Conservation (phyloP, 2,329 filamentous ascomycete genomes). For the Didymella exigua region DNA sequence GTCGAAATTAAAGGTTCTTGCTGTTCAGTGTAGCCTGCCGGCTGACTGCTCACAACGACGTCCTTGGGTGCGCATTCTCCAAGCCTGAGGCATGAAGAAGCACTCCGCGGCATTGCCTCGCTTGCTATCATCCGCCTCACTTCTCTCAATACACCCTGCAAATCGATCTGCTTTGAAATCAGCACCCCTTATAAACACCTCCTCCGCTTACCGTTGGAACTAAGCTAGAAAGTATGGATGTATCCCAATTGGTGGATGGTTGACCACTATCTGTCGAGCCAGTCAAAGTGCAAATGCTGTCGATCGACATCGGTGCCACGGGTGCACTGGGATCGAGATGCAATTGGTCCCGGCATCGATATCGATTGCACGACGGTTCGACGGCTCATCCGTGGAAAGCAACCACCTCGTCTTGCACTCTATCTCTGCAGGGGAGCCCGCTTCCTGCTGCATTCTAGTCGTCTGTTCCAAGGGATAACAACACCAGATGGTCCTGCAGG, state of each 20-base stretch:
- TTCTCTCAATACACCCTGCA: slow-evolving; percentile 1
- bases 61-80: not conserved
- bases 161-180: slow-evolving; percentile 15
- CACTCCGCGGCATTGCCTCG: not conserved
- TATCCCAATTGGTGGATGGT: slow-evolving; percentile 9
- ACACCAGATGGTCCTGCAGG: slow-evolving; percentile 15
- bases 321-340: slow-evolving; percentile 14
- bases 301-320: slow-evolving; percentile 14
- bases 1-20: too few relatives aligned
- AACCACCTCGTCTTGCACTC: not conserved
- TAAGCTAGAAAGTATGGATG: slow-evolving; percentile 6
- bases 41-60: not conserved
- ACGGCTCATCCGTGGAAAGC: not conserved
- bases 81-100: not conserved
- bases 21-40: not conserved
- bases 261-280: not conserved
- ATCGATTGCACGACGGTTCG: slow-evolving; percentile 1
- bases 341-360: slow-evolving; percentile 3
- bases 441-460: slow-evolving; percentile 1
- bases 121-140: not conserved
- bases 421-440: not conserved
- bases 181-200: slow-evolving; percentile 7
- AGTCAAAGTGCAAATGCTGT: slow-evolving; percentile 8
- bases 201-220: not conserved
- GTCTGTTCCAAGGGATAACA: slow-evolving; percentile 12